Evolutionary conservation across 176 grass and related monocot genomes (phyloP), one percentile per base, ranked within the genome.

Genomic region (Luzula sylvatica): DNA sequence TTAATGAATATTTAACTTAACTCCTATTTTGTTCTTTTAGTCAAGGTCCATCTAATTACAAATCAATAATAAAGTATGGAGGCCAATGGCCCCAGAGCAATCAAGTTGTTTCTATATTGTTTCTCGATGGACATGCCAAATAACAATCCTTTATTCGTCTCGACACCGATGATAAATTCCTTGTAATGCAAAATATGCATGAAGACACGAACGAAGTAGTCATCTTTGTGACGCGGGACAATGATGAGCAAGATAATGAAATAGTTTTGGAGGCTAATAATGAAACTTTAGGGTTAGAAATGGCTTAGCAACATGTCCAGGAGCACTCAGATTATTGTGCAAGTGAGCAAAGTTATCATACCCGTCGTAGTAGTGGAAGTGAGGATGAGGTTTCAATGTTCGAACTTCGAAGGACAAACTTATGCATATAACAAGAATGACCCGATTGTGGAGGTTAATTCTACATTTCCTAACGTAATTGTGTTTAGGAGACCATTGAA

Each of bases 371-470:
- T 56, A 29, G 38, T 1, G 1, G n/a, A 13, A 14, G 26, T 3
- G 21, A 52, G 11, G 49, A 3, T 11, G 8, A 11, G 28, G 53
- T 30, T 16, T 30, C 38, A 1, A 17, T 17, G 20, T n/a, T n/a
- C n/a, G n/a, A n/a, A n/a, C n/a, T 56, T 18, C 38, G 53, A 56
- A 8, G 26, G 26, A 18, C 27, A 56, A 17, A 30, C 38, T 8
- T 56, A 56, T 56, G n/a, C 8, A 7, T 56, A 56, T 35, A 29
- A 56, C 26, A 56, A 56, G n/a, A n/a, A n/a, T n/a, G n/a, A n/a
- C n/a, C n/a, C n/a, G n/a, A n/a, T n/a, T n/a, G n/a, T n/a, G n/a
- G 26, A 4, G 38, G 28, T 53, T 25, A 13, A 6, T 53, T 20
- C 21, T 1, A 53, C n/a, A 12, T 53, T 14, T 26, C 22, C 20